Percentiles rank a stretch among this genome's conserved stretches.
These are phyloP conservation scores for Perkinsela sp. DNA, from an alignment of 208 protist genomes.

Conservation along the genomic window DNA sequence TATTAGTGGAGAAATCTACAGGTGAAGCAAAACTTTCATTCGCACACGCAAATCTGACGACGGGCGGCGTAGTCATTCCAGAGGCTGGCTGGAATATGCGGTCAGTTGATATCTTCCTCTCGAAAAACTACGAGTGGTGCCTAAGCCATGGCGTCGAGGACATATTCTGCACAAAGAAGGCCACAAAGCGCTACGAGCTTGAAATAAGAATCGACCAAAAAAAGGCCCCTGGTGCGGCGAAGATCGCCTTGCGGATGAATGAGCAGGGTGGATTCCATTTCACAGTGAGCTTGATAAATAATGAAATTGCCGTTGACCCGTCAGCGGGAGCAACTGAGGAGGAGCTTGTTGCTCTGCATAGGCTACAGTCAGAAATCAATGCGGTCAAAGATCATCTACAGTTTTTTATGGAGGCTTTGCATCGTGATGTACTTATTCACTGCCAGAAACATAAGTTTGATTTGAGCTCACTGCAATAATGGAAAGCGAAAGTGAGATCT, in stretches of 20 bases:
- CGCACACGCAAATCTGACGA: neutral
- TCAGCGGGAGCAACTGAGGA: neutral
- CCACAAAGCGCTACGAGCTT: neutral
- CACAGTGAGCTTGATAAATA: neutral
- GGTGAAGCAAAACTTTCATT: neutral
- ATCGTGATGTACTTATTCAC: neutral
- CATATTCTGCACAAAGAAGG: neutral
- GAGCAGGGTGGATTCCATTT: neutral
- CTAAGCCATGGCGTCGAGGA: neutral
- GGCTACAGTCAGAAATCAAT: neutral
- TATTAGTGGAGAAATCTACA: neutral
- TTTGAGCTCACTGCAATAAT: no score
- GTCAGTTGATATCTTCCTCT: neutral
- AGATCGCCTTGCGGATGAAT: neutral
- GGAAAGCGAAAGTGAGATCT: no score
- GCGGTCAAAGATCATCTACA: neutral
- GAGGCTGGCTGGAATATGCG: neutral
- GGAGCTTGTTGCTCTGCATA: neutral
- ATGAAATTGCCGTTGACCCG: neutral
- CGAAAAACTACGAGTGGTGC: neutral
- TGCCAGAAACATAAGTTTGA: neutral
- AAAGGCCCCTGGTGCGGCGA: neutral
- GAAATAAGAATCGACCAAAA: neutral
- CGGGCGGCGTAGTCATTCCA: neutral
- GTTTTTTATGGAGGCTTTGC: neutral